Base-by-base conservation (phyloP, 179 eudicot species). In the Pouteria campechiana region DNA sequence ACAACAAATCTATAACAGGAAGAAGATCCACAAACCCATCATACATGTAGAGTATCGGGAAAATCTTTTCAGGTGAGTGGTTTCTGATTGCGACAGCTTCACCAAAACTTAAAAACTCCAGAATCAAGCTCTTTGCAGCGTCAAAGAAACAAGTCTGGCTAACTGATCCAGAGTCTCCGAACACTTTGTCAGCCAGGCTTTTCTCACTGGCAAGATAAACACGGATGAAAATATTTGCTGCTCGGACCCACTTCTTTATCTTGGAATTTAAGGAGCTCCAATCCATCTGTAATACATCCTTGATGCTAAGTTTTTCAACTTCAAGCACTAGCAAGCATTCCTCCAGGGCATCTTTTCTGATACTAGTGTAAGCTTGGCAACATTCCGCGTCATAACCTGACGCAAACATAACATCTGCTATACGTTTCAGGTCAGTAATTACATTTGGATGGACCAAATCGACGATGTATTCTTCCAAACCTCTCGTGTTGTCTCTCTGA, bases 71-170 rank as follows among this genome's bases (percentile, higher is more conserved):
- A 0, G 93, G 74, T n/a, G 44, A 29, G 14, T 55, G 70, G 9
- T 83, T 68, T 1, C 80, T 78, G 4, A 81, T 68, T 1, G 74
- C 67, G 11, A 88, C 64, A 37, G 95, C 95, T 37, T 73, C 69
- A 1, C 95, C 95, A 19, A 88, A 85, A 49, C 67, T 85, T 68
- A 84, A 46, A 16, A 88, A 76, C 46, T 67, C 53, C 17, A 57
- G 27, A 59, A 88, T 44, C 21, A 78, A 54, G 12, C 59, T 63
- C 55, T 61, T 73, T 6, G 83, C 42, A 6, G 68, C 65, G 44
- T 74, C 75, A 19, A 65, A 37, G 32, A 84, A 78, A 39, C 60
- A 67, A 18, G 48, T 19, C 0, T 64, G 57, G 20, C 55, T 57
- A 28, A 23, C 11, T 3, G 52, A 25, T 29, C 60, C 76, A 15